Conservation (phyloP, 179 eudicot genomes). For the Pouteria campechiana region DNA sequence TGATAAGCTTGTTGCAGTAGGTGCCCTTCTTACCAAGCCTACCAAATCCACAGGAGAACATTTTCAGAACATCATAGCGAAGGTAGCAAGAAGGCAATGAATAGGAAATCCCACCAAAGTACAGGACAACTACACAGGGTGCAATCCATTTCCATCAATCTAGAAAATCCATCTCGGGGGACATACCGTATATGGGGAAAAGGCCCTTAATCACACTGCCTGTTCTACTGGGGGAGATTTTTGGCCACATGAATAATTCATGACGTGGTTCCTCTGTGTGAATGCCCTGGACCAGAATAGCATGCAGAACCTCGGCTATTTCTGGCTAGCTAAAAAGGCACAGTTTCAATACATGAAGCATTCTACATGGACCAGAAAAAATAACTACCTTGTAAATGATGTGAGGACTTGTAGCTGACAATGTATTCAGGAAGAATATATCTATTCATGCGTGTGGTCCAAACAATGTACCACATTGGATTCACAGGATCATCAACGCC, state of each 20-base stretch:
- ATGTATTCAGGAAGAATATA: constrained; percentile 50
- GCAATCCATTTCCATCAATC: constrained; percentile 4
- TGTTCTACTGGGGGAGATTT: too few relatives aligned
- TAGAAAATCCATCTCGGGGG: too few relatives aligned
- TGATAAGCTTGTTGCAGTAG: constrained; percentile 3
- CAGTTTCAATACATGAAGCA: background rate
- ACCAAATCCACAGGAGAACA: background rate
- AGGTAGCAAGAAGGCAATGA: background rate
- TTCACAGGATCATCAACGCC: constrained; percentile 45
- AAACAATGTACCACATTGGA: constrained; percentile 47
- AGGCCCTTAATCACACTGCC: too few relatives aligned
- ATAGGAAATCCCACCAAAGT: too few relatives aligned
- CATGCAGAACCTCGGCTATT: too few relatives aligned
- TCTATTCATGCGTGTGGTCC: constrained; percentile 48
- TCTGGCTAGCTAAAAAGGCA: background rate
- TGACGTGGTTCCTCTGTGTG: too few relatives aligned
- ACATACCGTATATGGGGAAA: too few relatives aligned
- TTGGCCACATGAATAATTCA: too few relatives aligned
- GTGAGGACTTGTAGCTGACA: constrained; percentile 39
- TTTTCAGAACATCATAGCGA: background rate
- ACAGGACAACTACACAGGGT: constrained; percentile 4
- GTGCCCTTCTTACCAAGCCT: constrained; percentile 6
- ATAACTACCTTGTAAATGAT: constrained; percentile 19
- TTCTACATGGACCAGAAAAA: background rate
- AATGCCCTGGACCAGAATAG: too few relatives aligned